phyloP scores from a whole-genome alignment of 169 alveolate species.

The Babesia gibsoni region DNA sequence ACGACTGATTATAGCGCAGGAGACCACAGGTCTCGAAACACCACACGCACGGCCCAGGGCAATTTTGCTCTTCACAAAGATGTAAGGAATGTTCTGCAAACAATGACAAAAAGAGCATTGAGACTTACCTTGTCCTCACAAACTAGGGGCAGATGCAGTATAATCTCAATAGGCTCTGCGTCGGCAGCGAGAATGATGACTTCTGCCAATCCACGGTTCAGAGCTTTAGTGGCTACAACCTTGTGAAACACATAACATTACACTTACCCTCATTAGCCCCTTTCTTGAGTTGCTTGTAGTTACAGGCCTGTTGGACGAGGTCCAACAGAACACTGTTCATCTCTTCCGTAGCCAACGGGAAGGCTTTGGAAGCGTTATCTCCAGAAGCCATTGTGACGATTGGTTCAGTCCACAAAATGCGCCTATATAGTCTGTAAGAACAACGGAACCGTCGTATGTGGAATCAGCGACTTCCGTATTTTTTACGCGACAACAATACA shows the following conservation, averaged over 20 bases:
- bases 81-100: conserved; percentile 94
- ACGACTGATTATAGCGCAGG: conserved; percentile 92
- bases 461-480: no score
- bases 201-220: conserved; percentile 97
- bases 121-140: conserved; percentile 95
- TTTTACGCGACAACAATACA: no score
- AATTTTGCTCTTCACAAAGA: conserved; percentile 93
- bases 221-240: conserved; percentile 93
- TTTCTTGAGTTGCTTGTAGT: conserved; percentile 91
- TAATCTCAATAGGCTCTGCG: conserved; percentile 99
- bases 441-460: no score
- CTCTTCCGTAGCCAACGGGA: conserved; percentile 87
- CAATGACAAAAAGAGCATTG: not conserved
- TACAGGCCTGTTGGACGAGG: conserved; percentile 89
- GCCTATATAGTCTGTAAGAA: not conserved
- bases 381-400: conserved; percentile 20
- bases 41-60: conserved; percentile 99
- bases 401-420: not conserved
- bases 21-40: conserved; percentile 96
- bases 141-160: conserved; percentile 95
- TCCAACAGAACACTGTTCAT: conserved; percentile 83
- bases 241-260: conserved; percentile 5
- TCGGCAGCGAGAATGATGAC: conserved; percentile 98
- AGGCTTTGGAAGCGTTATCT: conserved; percentile 79
- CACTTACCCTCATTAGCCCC: conserved; percentile 90